phyloP scores from a whole-genome alignment of 441 rosid genomes.

The Metrosideros polymorpha region DNA sequence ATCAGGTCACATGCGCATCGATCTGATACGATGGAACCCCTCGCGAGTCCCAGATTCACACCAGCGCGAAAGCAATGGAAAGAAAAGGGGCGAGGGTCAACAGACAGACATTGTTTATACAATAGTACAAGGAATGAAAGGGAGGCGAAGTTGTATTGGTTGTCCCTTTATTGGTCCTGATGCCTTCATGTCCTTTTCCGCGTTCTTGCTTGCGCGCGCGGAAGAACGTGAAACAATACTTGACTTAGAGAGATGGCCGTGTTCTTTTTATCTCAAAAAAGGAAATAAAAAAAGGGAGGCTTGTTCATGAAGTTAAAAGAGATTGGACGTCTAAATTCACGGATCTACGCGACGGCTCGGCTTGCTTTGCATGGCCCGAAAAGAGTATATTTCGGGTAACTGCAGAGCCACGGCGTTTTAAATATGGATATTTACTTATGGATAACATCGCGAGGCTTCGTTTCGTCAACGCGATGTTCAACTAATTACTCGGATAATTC shows the following conservation, averaged over 20 bases:
- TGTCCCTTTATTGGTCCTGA: background rate
- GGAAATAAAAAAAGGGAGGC: fast-evolving
- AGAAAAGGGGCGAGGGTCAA: background rate
- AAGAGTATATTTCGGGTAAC: background rate
- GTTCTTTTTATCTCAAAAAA: background rate
- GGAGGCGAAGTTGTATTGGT: background rate
- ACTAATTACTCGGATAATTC: background rate
- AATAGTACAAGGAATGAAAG: background rate
- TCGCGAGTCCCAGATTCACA: background rate
- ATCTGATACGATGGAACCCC: background rate
- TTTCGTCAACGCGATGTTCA: no score
- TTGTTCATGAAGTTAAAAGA: background rate
- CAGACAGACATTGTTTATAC: background rate
- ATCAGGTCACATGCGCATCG: background rate
- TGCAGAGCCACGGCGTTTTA: no score
- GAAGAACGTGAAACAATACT: background rate
- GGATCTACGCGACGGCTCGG: background rate
- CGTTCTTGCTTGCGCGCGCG: background rate
- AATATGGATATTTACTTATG: background rate
- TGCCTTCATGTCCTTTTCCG: background rate
- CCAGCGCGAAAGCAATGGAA: background rate
- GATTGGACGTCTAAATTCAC: no score
- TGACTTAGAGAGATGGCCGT: background rate
- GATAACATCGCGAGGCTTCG: no score
- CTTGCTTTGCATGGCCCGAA: background rate